These are phyloP conservation scores for Kwoniella dendrophila DNA, from an alignment of 768 basidiomycete genomes.

Conservation along the genomic window DNA sequence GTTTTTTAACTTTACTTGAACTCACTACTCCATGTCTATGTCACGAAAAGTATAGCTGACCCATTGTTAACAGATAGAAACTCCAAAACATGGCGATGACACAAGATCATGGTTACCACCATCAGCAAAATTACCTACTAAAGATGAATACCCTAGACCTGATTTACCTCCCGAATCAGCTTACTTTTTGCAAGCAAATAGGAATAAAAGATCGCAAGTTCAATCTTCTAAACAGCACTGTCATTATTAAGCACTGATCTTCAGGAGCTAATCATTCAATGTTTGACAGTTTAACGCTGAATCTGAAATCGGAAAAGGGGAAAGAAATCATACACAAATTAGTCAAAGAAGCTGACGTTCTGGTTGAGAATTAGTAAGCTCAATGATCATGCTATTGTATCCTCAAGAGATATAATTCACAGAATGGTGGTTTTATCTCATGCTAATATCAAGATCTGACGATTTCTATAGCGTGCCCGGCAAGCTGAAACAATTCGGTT, in stretches of 20 bases:
- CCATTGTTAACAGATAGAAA: conserved; percentile 39
- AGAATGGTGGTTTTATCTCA: too few species aligned
- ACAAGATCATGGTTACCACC: conserved; percentile 63
- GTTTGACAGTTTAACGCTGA: conserved; percentile 64
- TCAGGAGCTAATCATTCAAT: neutral
- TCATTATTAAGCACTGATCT: neutral
- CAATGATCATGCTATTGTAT: too few species aligned
- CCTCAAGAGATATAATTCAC: too few species aligned
- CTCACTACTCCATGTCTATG: neutral
- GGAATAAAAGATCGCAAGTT: conserved; percentile 57
- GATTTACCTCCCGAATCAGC: conserved; percentile 85
- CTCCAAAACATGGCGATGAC: conserved; percentile 71
- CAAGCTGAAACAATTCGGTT: conserved; percentile 78
- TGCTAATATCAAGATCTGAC: too few species aligned
- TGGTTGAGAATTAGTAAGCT: conserved; percentile 80
- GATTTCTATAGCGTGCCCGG: conserved; percentile 56
- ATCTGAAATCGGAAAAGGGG: conserved; percentile 79
- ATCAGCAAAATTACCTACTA: conserved; percentile 51
- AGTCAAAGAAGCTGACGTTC: conserved; percentile 72
- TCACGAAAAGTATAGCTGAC: neutral
- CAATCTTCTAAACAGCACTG: neutral
- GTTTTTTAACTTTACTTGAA: neutral
- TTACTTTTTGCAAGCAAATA: conserved; percentile 84
- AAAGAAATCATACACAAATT: conserved; percentile 73
- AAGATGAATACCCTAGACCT: conserved; percentile 58